Percentiles rank a stretch among this genome's conserved stretches.
Evolutionary conservation across 768 basidiomycete genomes (phyloP).

Genomic region (Agrocybe pediades): DNA sequence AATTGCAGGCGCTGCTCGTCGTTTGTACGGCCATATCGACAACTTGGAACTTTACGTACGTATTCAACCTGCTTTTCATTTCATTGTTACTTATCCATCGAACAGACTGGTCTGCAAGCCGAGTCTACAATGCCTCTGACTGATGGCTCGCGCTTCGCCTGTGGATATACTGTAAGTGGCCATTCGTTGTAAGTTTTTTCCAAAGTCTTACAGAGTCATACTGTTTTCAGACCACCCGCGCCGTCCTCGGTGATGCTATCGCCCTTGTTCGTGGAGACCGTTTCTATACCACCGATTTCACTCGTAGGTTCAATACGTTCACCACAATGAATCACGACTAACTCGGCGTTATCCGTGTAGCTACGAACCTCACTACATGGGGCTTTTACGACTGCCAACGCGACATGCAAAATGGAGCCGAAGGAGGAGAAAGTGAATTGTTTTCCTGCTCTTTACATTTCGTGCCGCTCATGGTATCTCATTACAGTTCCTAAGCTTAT

Average conservation of each 20-base stretch:
- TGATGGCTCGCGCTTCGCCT: constrained; percentile 23
- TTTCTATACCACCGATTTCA: constrained; percentile 54
- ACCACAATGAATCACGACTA: background rate
- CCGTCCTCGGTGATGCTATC: constrained; percentile 55
- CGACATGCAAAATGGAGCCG: constrained; percentile 41
- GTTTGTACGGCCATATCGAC: constrained; percentile 11
- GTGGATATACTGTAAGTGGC: constrained; percentile 50
- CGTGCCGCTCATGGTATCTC: background rate
- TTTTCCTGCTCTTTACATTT: background rate
- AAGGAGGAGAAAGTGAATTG: constrained; percentile 34
- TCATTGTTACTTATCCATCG: background rate
- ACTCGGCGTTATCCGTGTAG: constrained; percentile 19
- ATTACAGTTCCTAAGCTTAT: constrained; percentile 44
- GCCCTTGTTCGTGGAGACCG: constrained; percentile 55
- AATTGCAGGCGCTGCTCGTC: constrained; percentile 28
- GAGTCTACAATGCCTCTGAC: constrained; percentile 10
- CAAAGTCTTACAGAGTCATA: background rate
- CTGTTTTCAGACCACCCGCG: constrained; percentile 47
- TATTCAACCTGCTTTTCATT: background rate
- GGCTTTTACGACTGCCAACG: constrained; percentile 51
- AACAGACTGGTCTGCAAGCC: constrained; percentile 12
- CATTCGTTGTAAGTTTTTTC: background rate
- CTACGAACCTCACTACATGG: constrained; percentile 49
- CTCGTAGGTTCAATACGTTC: constrained; percentile 32
- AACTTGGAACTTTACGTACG: constrained; percentile 13